Conservation (phyloP, 139 green algal species). For the Micractinium conductrix region DNA sequence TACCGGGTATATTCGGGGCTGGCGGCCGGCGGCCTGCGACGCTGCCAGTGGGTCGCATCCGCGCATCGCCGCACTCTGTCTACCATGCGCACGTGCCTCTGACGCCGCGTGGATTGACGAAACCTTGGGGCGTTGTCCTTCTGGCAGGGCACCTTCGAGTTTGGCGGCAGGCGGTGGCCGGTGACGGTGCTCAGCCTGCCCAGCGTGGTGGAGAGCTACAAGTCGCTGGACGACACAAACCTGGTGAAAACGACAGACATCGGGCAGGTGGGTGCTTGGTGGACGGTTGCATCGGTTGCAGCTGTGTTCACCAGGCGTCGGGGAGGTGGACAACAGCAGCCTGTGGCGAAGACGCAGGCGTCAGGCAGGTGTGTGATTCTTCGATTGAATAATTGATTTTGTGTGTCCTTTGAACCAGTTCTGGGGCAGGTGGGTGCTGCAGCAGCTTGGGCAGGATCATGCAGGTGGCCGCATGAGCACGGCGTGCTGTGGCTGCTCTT, state of each 20-base stretch:
- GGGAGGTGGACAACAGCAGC: background rate
- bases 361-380: background rate
- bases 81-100: too few relatives aligned
- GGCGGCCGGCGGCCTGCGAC: too few relatives aligned
- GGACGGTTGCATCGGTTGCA: too few relatives aligned
- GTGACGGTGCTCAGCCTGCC: constrained; percentile 84
- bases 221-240: constrained; percentile 93
- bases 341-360: background rate
- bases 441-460: background rate
- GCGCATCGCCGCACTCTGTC: too few relatives aligned
- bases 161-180: constrained; percentile 55
- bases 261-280: constrained; percentile 39
- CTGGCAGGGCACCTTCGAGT: constrained; percentile 53
- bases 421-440: background rate
- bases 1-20: too few relatives aligned
- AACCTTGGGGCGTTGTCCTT: too few relatives aligned
- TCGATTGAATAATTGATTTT: background rate
- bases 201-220: constrained; percentile 89
- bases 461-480: too few relatives aligned
- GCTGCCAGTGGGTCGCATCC: too few relatives aligned
- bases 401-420: background rate
- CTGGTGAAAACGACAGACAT: constrained; percentile 91
- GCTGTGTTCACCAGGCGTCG: background rate
- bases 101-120: too few relatives aligned
- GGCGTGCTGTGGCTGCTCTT: background rate